Conservation (phyloP, 78 protist species). For the Protostelium mycophagum region DNA sequence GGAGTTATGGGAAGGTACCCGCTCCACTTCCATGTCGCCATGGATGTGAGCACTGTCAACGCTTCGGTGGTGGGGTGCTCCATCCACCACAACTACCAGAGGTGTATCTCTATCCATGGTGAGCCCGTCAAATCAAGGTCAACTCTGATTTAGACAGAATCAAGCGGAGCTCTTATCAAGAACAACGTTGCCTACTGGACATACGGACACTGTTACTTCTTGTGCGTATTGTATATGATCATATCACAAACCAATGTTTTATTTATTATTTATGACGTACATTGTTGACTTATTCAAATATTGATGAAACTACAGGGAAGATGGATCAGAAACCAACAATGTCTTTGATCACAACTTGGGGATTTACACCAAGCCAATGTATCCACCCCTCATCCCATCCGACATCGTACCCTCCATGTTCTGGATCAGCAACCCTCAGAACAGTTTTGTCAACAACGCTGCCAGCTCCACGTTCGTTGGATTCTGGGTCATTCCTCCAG, state of each 20-base stretch:
- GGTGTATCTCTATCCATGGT: constrained; percentile 56
- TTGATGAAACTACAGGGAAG: constrained; percentile 16
- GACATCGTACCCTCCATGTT: constrained; percentile 4
- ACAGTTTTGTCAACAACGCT: constrained; percentile 24
- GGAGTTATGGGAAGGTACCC: constrained; percentile 46
- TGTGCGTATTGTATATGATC: too few relatives aligned
- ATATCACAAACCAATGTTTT: too few relatives aligned
- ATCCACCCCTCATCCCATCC: not conserved
- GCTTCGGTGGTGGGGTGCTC: constrained; percentile 5
- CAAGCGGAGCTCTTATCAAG: not conserved
- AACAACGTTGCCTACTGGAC: not conserved
- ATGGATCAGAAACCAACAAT: constrained; percentile 53
- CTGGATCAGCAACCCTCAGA: constrained; percentile 58
- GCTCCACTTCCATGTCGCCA: constrained; percentile 60
- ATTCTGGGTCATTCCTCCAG: not conserved
- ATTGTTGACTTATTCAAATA: not conserved
- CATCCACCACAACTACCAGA: constrained; percentile 40
- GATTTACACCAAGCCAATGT: not conserved
- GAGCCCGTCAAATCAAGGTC: not conserved
- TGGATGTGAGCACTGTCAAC: constrained; percentile 30
- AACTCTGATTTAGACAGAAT: not conserved
- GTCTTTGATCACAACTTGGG: constrained; percentile 44
- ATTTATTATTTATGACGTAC: not conserved
- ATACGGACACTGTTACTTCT: constrained; percentile 58
- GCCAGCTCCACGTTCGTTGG: not conserved